phyloP scores from a whole-genome alignment of 2,329 filamentous ascomycete species.

The Cladophialophora yegresii region DNA sequence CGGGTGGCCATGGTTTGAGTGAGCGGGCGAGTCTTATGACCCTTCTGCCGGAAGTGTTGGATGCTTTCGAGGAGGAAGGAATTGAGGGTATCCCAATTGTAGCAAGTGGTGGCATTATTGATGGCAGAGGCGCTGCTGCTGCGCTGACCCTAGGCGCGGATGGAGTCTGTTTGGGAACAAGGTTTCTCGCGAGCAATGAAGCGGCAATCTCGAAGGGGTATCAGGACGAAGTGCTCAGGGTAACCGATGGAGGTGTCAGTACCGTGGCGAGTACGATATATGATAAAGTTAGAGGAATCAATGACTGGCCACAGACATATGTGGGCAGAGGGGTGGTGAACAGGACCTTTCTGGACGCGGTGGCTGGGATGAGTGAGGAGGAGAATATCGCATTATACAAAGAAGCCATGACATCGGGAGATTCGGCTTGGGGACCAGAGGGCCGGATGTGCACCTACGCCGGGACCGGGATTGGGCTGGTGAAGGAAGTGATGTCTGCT shows the following conservation, averaged over 20 bases:
- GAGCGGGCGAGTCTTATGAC: conserved; percentile 51
- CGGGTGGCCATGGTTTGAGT: conserved; percentile 56
- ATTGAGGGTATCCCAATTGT: conserved; percentile 48
- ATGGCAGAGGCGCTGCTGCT: conserved; percentile 55
- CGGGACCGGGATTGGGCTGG: conserved; percentile 62
- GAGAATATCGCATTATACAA: conserved; percentile 50
- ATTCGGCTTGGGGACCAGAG: conserved; percentile 55
- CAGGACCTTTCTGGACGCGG: conserved; percentile 51
- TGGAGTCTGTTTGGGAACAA: conserved; percentile 64
- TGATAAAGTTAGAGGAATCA: conserved; percentile 58
- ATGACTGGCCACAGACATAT: conserved; percentile 60
- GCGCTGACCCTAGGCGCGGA: conserved; percentile 55
- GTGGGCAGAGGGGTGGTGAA: conserved; percentile 63
- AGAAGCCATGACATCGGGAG: conserved; percentile 54
- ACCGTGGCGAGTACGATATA: conserved; percentile 57
- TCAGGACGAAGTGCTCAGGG: conserved; percentile 51
- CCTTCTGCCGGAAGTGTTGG: conserved; percentile 54
- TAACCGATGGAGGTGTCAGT: conserved; percentile 54
- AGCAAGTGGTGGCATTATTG: conserved; percentile 57
- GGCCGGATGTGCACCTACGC: conserved; percentile 64
- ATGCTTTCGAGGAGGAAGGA: conserved; percentile 41
- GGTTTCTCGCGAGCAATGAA: conserved; percentile 59
- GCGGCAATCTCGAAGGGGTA: conserved; percentile 55
- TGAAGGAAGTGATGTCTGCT: conserved; percentile 54
- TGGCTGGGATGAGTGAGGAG: conserved; percentile 42